Evolutionary conservation across 495 filamentous ascomycete genomes (phyloP), one percentile per base, ranked within the genome.

Genomic region (Neurospora sp.): DNA sequence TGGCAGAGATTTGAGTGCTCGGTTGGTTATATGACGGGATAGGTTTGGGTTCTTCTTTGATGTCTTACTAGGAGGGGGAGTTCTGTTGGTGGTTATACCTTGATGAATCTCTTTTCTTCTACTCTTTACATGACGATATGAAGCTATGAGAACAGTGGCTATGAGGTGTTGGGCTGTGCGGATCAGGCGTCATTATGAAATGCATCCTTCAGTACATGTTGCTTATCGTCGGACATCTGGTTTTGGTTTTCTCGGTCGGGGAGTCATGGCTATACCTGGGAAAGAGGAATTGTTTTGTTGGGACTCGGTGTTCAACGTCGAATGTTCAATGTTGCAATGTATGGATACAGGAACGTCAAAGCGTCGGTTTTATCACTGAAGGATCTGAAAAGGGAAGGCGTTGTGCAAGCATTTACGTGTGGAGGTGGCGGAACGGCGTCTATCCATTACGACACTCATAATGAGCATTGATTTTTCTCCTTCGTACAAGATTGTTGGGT

Each of bases 1-100:
- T 73, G 39, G 71, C 69, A 1, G 73, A 74, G 3, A 71, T 75
- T 35, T 78, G 42, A 70, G 72, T 71, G 72, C 70, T 68, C 7
- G 39, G 46, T 61, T 37, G 31, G 53, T 5, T 27, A 37, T 68
- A 71, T 22, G 20, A 14, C 20, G 61, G 37, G 44, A n/a, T 41
- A 53, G 46, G 40, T 70, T 39, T 22, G 37, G 37, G n/a, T 69
- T 69, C 59, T 59, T 48, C 11, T 68, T 59, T 61, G 14, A 65
- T 65, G 53, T 35, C 5, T 65, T 35, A 16, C 8, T 35, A 59
- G 14, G 14, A 35, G 27, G 14, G 53, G 22, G 53, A 9, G 12
- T 35, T 65, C 5, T 4, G 22, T 18, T 65, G 53, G 53, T 27
- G 12, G 53, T 65, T 65, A 65, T 35, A 65, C 53, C 53, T 16